Evolutionary conservation across 352 stramenopile genomes (phyloP), one percentile per base, ranked within the genome.

Genomic region (Globisporangium iwayamae): DNA sequence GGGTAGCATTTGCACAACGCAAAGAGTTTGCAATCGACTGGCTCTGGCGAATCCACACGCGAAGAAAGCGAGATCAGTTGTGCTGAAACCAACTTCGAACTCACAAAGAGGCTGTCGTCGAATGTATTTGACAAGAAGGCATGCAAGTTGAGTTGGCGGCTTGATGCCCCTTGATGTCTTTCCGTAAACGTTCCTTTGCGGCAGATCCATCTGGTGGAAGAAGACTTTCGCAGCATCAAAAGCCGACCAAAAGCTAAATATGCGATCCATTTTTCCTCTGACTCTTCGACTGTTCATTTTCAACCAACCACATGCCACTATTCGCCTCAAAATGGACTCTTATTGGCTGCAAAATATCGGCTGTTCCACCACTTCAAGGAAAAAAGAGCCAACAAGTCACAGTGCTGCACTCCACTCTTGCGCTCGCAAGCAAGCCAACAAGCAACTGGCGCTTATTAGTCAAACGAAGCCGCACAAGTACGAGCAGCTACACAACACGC

Each of bases 251-350:
- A 36, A 36, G 9, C 25, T 28, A 28, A 36, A 36, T 13, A 34
- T 14, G 47, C 47, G 51, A 57, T 45, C 30, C 30, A 57, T 16
- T 20, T 14, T 32, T 4, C 54, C 39, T 36, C 32, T 36, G 54
- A 60, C 54, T 60, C 54, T 50, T 48, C 53, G 28, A 4, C 30
- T 47, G 3, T 4, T n/a, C 25, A 60, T 60, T 60, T 60, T 25
- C 20, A 11, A n/a, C 54, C 36, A 60, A 60, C 25, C 54, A 25
- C 14, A 60, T 39, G 2, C 22, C 18, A 9, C 51, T 39, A 39
- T 39, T 39, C 34, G 1, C 1, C 2, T 11, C 10, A 39, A 39
- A 7, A 0, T 11, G 34, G 10, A 7, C 10, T 39, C 34, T 39
- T 39, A 39, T 39, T 39, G 34, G 34, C 34, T 39, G 34, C 34